Evolutionary conservation across 2,329 filamentous ascomycete species (phyloP).

Genomic region (Neonectria ditissima): DNA sequence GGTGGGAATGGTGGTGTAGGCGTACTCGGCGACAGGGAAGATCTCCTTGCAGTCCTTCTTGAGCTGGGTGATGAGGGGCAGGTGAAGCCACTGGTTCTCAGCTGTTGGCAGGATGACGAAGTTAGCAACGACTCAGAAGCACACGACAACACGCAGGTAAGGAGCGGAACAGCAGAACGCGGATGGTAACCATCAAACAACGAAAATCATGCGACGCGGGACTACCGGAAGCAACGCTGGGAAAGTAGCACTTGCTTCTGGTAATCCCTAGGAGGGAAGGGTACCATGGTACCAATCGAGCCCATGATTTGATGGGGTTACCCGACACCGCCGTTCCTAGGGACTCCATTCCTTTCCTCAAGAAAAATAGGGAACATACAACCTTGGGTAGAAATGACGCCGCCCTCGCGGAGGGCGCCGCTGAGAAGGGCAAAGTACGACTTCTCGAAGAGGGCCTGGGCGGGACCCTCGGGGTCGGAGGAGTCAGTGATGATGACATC

Average conservation of each 20-base stretch:
- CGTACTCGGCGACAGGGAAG: conserved; percentile 98
- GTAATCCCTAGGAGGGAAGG: conserved; percentile 49
- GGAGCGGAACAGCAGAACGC: conserved; percentile 37
- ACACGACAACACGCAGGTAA: conserved; percentile 30
- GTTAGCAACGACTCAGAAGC: conserved; percentile 32
- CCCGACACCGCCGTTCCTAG: conserved; percentile 49
- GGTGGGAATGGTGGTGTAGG: conserved; percentile 98
- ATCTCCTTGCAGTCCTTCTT: conserved; percentile 97
- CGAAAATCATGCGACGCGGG: conserved; percentile 46
- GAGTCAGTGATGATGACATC: conserved; percentile 99
- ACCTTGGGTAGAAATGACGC: conserved; percentile 99
- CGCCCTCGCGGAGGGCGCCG: conserved; percentile 90
- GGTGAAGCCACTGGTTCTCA: conserved; percentile 99
- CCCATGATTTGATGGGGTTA: conserved; percentile 38
- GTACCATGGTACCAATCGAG: conserved; percentile 44
- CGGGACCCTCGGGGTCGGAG: conserved; percentile 95
- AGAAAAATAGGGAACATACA: conserved; percentile 85
- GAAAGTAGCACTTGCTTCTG: conserved; percentile 56
- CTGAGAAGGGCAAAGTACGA: conserved; percentile 96
- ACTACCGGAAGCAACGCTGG: conserved; percentile 53
- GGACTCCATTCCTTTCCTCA: conserved; percentile 54
- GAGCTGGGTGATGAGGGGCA: conserved; percentile 91
- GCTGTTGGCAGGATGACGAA: conserved; percentile 64
- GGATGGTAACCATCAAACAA: conserved; percentile 31
- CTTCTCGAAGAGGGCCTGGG: conserved; percentile 97